phyloP scores from a whole-genome alignment of 257 asterid genomes.

The Petunia secreta region DNA sequence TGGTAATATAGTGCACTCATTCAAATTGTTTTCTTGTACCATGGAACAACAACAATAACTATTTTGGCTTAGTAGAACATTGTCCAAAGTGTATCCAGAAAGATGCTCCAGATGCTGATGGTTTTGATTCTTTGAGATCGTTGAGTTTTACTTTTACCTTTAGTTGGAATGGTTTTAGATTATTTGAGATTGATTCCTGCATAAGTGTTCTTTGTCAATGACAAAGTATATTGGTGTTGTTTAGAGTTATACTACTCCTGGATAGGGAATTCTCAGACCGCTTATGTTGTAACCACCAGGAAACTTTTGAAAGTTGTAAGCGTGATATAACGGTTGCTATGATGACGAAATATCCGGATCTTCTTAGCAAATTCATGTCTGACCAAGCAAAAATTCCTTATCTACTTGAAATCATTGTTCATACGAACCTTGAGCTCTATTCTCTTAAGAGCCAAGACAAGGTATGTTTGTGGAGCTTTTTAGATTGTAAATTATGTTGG shows the following conservation, averaged over 20 bases:
- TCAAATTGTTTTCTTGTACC: slow-evolving; percentile 19
- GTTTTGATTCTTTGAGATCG: not conserved
- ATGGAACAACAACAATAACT: not conserved
- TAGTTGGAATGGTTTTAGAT: not conserved
- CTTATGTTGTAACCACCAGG: slow-evolving; percentile 55
- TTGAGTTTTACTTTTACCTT: not conserved
- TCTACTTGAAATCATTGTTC: slow-evolving; percentile 73
- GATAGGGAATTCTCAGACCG: slow-evolving; percentile 7
- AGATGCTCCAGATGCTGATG: not conserved
- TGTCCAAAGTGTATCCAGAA: not conserved
- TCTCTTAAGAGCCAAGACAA: slow-evolving; percentile 91
- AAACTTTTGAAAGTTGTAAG: slow-evolving; percentile 63
- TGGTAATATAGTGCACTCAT: not conserved
- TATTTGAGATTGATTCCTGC: slow-evolving; percentile 16
- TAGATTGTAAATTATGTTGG: slow-evolving; percentile 14
- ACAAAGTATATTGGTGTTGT: not conserved
- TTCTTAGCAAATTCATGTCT: slow-evolving; percentile 84
- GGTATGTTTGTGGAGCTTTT: slow-evolving; percentile 47
- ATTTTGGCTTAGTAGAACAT: not conserved
- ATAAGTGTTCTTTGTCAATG: slow-evolving; percentile 15
- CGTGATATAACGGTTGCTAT: slow-evolving; percentile 74
- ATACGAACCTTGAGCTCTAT: slow-evolving; percentile 86
- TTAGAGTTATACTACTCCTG: slow-evolving; percentile 1
- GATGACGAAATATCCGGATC: slow-evolving; percentile 90
- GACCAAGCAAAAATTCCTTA: slow-evolving; percentile 84